Evolutionary conservation across 106 monocot species (phyloP).

Genomic region (Gastrodia elata): DNA sequence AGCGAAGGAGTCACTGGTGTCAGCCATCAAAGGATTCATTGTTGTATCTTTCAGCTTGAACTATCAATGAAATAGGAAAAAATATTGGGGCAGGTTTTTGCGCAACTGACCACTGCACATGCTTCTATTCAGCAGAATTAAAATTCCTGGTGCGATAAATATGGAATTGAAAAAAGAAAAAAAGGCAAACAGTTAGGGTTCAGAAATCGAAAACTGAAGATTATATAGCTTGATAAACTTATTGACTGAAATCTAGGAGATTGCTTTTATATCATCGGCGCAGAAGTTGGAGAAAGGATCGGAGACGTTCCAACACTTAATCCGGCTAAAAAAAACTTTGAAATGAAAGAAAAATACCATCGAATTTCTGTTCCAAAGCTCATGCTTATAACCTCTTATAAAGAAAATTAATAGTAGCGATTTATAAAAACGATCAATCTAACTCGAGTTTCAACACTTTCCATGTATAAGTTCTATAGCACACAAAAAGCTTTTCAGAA

Average conservation of each 20-base stretch:
- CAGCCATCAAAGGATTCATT: slow-evolving; percentile 2
- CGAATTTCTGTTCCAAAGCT: background rate
- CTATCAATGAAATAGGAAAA: background rate
- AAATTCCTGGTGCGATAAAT: background rate
- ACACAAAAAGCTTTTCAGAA: background rate
- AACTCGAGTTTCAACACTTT: background rate
- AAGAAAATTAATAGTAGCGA: background rate
- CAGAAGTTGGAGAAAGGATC: background rate
- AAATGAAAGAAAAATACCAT: background rate
- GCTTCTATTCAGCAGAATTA: slow-evolving; percentile 3
- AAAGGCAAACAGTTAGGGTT: background rate
- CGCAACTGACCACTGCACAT: background rate
- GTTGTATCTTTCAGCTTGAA: background rate
- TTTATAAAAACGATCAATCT: background rate
- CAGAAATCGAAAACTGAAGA: background rate
- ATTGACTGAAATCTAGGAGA: background rate
- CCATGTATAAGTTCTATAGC: background rate
- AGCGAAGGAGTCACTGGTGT: background rate
- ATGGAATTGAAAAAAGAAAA: background rate
- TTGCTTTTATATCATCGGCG: background rate
- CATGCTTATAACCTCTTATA: background rate
- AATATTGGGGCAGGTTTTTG: background rate
- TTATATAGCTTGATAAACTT: background rate
- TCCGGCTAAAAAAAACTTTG: background rate
- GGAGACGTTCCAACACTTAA: background rate